Evolutionary conservation across 2,329 filamentous ascomycete genomes (phyloP), one percentile per base, ranked within the genome.

Genomic region (Phoma sp.): DNA sequence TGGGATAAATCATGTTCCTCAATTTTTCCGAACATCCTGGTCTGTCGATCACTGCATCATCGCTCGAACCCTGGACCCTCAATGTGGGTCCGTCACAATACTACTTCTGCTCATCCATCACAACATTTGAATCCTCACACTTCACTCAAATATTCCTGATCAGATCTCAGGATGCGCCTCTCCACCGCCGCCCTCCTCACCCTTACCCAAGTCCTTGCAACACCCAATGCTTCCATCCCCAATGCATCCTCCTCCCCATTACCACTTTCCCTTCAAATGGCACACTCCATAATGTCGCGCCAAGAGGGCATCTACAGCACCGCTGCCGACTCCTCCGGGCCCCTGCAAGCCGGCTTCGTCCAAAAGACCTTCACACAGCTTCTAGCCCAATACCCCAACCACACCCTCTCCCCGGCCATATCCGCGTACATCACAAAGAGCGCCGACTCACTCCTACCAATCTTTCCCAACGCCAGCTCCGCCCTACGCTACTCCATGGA

Each of bases 281-380:
- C 70, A 6, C 47, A 62, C 5, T 72, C 68, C 22, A 73, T 69
- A 41, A 68, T 73, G 18, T 66, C 64, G 7, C 63, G 72, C 7
- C 52, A 61, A 9, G 64, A 75, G 58, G 72, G 73, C 13, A 61
- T 74, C 29, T 52, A 66, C 57, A 61, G 30, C 38, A 61, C 41
- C 35, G n/a, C 40, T 10, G 42, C 47, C 22, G 65, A 65, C 44
- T 27, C 36, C 7, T 68, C 67, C 13, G 62, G 50, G 1, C 57
- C 64, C 2, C 62, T 75, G 22, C 68, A 74, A 52, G 57, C 71
- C 2, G 71, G 69, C 4, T 59, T 75, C 24, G 67, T 69, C n/a
- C 71, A 74, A 44, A 71, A 74, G 42, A 62, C 69, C 13, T 59
- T 75, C 4, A 49, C 58, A 9, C 59, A 58, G 10, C 47, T 67